Evolutionary conservation across 345 rosid genomes (phyloP).

Genomic region (Cochlearia excelsa): DNA sequence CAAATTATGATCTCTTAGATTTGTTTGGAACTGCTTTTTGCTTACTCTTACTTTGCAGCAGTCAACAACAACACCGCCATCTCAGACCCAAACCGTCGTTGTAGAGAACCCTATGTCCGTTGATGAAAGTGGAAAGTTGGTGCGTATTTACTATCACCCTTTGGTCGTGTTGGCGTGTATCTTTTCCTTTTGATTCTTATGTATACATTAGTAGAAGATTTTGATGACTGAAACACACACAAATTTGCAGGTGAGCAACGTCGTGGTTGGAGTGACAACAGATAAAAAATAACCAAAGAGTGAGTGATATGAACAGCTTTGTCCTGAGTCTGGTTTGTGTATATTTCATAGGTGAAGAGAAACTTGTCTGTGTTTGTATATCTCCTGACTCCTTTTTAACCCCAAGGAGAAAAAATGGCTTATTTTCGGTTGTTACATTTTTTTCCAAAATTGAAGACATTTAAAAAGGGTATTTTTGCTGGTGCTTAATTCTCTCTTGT

Average conservation of each 20-base stretch:
- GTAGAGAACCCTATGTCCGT: constrained; percentile 92
- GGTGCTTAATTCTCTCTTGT: constrained; percentile 15
- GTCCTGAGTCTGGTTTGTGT: constrained; percentile 43
- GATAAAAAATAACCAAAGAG: constrained; percentile 49
- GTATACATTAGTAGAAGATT: background rate
- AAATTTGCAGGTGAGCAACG: constrained; percentile 71
- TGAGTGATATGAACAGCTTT: constrained; percentile 19
- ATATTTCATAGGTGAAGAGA: constrained; percentile 38
- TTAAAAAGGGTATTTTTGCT: background rate
- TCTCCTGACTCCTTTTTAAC: constrained; percentile 18
- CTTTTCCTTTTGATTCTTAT: background rate
- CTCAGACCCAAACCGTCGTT: constrained; percentile 71
- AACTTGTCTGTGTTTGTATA: constrained; percentile 13
- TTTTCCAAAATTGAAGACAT: constrained; percentile 20
- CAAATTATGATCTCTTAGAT: no score
- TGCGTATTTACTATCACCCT: constrained; percentile 15
- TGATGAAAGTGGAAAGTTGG: constrained; percentile 87
- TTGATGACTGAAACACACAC: constrained; percentile 2
- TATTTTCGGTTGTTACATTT: constrained; percentile 9
- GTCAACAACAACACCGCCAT: background rate
- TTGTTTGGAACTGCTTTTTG: no score
- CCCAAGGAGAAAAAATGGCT: constrained; percentile 4
- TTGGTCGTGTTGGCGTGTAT: no score
- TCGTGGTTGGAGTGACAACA: constrained; percentile 87
- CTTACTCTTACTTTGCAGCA: background rate